Percentiles rank a stretch among this genome's conserved stretches.
Evolutionary conservation across 2,329 filamentous ascomycete genomes (phyloP).

Genomic region (Cercospora sesami): DNA sequence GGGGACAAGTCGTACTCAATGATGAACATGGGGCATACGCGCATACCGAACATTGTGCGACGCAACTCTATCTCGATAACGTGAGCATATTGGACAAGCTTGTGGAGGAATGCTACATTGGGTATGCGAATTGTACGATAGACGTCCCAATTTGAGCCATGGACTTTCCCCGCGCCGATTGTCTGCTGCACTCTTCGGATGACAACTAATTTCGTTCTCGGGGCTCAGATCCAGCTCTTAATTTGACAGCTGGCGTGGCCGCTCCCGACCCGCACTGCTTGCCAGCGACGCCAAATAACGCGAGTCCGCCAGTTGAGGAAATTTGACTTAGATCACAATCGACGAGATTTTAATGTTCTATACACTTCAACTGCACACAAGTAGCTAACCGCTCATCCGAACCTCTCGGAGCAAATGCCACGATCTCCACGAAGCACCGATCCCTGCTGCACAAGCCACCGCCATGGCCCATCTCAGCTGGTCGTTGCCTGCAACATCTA

Average conservation of each 20-base stretch:
- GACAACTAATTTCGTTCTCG: background rate
- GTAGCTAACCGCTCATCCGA: background rate
- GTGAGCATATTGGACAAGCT: background rate
- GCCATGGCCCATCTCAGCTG: background rate
- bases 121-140: background rate
- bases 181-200: background rate
- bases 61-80: background rate
- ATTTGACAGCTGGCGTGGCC: background rate
- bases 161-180: background rate
- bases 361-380: background rate
- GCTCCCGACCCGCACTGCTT: background rate
- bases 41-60: background rate
- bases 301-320: background rate
- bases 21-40: background rate
- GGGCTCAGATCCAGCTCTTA: too few species aligned
- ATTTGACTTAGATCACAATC: too few species aligned
- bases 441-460: background rate
- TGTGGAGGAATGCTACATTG: background rate
- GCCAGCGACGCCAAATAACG: background rate
- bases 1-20: background rate
- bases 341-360: too few species aligned
- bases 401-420: background rate
- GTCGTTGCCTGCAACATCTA: background rate
- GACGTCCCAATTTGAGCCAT: background rate
- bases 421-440: background rate